phyloP scores from a whole-genome alignment of 306 rosid species.

The Gillenia trifoliata region DNA sequence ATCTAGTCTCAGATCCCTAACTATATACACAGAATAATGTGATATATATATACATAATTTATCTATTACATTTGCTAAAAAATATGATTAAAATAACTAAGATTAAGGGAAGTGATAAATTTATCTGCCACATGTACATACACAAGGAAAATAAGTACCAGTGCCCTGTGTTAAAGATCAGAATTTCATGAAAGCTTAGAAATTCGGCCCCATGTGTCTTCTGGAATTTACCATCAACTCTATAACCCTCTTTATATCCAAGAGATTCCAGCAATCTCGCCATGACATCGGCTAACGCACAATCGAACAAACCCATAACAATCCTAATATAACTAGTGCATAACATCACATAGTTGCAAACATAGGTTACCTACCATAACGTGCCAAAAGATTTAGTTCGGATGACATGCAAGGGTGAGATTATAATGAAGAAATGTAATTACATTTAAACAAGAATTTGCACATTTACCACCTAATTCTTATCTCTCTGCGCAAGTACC shows the following conservation, averaged over 20 bases:
- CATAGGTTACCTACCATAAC: slow-evolving; percentile 77
- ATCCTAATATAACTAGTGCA: not conserved
- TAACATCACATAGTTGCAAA: not conserved
- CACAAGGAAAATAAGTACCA: slow-evolving; percentile 50
- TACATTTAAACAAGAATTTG: no score
- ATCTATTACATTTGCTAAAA: no score
- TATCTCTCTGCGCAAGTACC: no score
- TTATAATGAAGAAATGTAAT: slow-evolving; percentile 66
- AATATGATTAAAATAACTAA: no score
- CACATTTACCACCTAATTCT: no score
- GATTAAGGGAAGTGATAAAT: no score
- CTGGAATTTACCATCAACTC: slow-evolving; percentile 92
- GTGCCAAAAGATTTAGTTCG: slow-evolving; percentile 87
- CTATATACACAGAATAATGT: no score
- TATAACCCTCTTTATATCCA: no score
- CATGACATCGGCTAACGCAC: slow-evolving; percentile 70
- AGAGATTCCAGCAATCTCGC: slow-evolving; percentile 63
- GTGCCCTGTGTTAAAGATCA: slow-evolving; percentile 89
- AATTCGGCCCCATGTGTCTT: slow-evolving; percentile 75
- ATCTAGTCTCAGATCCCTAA: no score
- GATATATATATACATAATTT: no score
- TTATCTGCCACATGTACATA: no score
- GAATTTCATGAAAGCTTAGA: slow-evolving; percentile 66
- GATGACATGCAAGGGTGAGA: no score
- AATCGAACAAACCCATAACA: slow-evolving; percentile 25